phyloP scores from a whole-genome alignment of 352 stramenopile species.

The Phytopythium sindhum region DNA sequence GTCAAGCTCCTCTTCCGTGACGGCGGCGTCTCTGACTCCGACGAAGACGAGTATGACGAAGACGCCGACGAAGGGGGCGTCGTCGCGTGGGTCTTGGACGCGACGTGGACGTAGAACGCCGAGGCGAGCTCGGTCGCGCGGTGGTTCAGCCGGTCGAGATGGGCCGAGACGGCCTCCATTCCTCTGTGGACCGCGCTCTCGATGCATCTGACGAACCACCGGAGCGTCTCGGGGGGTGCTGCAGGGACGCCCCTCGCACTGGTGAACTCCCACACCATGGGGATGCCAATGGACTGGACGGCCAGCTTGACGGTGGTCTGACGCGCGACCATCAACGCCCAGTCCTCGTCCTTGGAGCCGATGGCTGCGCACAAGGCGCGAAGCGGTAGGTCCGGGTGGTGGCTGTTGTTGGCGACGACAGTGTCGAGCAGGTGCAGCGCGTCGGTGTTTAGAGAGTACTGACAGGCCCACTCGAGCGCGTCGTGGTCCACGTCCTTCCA shows the following conservation, averaged over 20 bases:
- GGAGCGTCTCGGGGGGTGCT: not conserved
- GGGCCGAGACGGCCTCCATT: not conserved
- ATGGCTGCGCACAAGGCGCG: slow-evolving; percentile 1
- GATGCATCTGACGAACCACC: not conserved
- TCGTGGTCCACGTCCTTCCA: slow-evolving; percentile 1
- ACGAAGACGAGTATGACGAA: not conserved
- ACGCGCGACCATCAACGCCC: not conserved
- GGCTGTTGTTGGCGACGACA: not conserved
- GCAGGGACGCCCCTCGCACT: not conserved
- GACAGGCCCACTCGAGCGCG: slow-evolving; percentile 2
- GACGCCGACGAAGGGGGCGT: not conserved
- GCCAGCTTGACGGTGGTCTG: not conserved
- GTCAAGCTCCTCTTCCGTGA: not conserved
- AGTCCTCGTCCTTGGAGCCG: slow-evolving; percentile 1
- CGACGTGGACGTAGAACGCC: not conserved
- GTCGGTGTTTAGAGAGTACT: not conserved
- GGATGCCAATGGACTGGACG: not conserved
- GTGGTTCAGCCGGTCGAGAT: slow-evolving; percentile 3
- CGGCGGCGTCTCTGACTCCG: not conserved
- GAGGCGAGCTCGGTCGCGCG: not conserved
- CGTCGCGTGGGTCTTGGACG: not conserved
- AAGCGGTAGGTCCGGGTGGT: not conserved
- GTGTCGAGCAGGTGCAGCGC: not conserved
- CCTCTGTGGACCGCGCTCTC: not conserved
- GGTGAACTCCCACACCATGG: not conserved